A percentile compares a stretch with the other conserved stretches of the same genome.
Conservation (phyloP, 257 asterid genomes). For the Solanum ossicruentum region DNA sequence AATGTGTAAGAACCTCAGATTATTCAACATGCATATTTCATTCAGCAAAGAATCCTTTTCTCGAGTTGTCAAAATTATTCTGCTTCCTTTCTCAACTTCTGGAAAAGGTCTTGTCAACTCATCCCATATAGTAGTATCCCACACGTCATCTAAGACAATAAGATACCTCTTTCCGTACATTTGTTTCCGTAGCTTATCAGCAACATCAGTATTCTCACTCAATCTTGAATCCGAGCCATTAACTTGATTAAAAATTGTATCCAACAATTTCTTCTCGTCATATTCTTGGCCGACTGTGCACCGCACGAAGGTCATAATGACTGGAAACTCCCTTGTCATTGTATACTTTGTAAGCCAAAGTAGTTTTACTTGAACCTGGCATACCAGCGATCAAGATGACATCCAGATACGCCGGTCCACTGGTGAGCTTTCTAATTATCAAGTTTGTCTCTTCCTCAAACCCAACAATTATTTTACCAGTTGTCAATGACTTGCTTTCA, state of each 20-base stretch:
- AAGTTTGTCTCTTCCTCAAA: neutral
- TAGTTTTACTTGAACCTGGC: too few species aligned
- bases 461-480: neutral
- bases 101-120: neutral
- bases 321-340: too few species aligned
- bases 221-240: neutral
- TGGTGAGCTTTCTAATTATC: too few species aligned
- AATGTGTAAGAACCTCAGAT: too few species aligned
- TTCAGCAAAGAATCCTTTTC: too few species aligned
- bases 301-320: neutral
- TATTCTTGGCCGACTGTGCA: neutral
- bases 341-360: too few species aligned
- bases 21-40: too few species aligned
- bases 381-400: too few species aligned
- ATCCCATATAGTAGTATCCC: slow-evolving; percentile 4
- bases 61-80: slow-evolving; percentile 3
- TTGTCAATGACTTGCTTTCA: neutral
- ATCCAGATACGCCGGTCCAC: too few species aligned
- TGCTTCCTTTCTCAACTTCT: neutral
- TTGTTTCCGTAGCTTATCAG: neutral
- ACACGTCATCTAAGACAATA: slow-evolving; percentile 10
- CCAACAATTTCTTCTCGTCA: neutral
- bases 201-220: neutral
- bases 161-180: neutral
- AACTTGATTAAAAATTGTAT: neutral